phyloP scores from a whole-genome alignment of 345 rosid species.

The Salix suchowensis region DNA sequence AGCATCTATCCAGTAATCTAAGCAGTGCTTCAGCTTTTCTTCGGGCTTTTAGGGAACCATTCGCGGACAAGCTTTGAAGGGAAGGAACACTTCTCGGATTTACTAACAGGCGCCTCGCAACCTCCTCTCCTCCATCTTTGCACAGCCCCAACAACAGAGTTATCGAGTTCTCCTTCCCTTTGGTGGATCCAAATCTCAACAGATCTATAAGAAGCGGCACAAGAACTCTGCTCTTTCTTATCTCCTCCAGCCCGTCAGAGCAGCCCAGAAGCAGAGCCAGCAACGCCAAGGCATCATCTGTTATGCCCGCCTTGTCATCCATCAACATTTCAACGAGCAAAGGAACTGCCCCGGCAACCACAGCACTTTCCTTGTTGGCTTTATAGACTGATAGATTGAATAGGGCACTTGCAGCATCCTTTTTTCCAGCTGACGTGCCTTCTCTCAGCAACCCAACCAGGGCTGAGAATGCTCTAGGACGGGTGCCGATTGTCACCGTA shows the following conservation, averaged over 20 bases:
- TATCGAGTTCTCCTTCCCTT: slow-evolving; percentile 59
- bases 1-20: slow-evolving; percentile 55
- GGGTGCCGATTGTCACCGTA: slow-evolving; percentile 49
- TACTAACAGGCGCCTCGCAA: slow-evolving; percentile 39
- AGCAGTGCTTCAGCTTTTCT: slow-evolving; percentile 63
- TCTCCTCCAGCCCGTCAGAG: slow-evolving; percentile 45
- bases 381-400: slow-evolving; percentile 45
- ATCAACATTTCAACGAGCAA: slow-evolving; percentile 50
- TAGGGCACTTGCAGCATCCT: slow-evolving; percentile 59
- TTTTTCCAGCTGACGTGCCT: slow-evolving; percentile 51
- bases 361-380: slow-evolving; percentile 46
- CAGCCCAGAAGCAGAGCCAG: slow-evolving; percentile 45
- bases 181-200: slow-evolving; percentile 54
- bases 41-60: slow-evolving; percentile 57
- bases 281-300: slow-evolving; percentile 54
- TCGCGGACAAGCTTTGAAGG: slow-evolving; percentile 50
- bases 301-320: slow-evolving; percentile 67
- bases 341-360: slow-evolving; percentile 44
- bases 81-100: slow-evolving; percentile 70
- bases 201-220: slow-evolving; percentile 62
- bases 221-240: slow-evolving; percentile 40
- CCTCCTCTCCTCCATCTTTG: slow-evolving; percentile 60
- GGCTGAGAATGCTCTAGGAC: slow-evolving; percentile 45
- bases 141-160: slow-evolving; percentile 57
- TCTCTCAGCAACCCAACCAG: slow-evolving; percentile 48